Percentiles rank a stretch among this genome's conserved stretches.
Evolutionary conservation across 73 alveolate genomes (phyloP).

Genomic region (Paramecium tetraurelia): DNA sequence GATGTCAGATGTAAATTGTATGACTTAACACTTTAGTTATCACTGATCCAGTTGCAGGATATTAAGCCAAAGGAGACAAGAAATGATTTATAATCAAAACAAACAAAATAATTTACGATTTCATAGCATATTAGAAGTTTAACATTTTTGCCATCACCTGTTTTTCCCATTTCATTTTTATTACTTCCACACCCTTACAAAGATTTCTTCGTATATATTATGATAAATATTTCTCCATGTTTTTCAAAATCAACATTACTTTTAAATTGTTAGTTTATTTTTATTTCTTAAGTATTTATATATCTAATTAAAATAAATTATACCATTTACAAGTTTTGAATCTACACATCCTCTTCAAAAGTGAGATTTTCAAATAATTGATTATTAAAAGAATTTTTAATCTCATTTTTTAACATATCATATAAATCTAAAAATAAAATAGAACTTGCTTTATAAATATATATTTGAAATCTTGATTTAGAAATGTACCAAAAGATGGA

Average conservation of each 20-base stretch:
- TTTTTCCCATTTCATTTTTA: neutral
- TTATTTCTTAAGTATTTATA: neutral
- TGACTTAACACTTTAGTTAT: neutral
- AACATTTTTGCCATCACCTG: neutral
- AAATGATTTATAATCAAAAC: constrained; percentile 6
- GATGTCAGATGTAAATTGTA: neutral
- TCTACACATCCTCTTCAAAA: too few species aligned
- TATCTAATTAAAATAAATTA: too few species aligned
- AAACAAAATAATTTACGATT: neutral
- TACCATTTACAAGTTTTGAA: neutral
- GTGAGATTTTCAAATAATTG: too few species aligned
- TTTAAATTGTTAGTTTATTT: too few species aligned
- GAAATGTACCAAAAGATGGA: neutral
- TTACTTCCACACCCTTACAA: neutral
- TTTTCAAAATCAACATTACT: too few species aligned
- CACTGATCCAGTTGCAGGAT: constrained; percentile 42
- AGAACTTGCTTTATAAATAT: too few species aligned
- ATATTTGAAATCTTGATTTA: neutral
- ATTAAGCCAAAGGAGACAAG: constrained; percentile 41
- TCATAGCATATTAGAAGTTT: neutral
- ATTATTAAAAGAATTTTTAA: too few species aligned
- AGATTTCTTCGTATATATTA: neutral
- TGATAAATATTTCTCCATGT: too few species aligned
- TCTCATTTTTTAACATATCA: too few species aligned
- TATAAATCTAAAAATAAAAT: too few species aligned